Base-by-base conservation (phyloP, 2,329 filamentous ascomycete species). In the Aspergillus sojae region DNA sequence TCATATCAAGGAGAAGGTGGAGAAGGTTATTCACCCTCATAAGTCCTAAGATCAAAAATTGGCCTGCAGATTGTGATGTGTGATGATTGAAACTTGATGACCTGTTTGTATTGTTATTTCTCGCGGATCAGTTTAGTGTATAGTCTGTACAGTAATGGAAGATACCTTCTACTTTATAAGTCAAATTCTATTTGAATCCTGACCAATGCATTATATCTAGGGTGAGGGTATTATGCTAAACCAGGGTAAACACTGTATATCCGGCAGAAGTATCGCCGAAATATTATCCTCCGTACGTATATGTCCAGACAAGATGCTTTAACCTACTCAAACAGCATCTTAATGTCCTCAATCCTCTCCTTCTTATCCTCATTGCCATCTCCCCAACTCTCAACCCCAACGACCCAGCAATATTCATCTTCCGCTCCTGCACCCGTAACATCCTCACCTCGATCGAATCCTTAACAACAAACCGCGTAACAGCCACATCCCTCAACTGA, bases 341-440 rank as follows among this genome's bases (percentile, higher is more conserved):
- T 94, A 68, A 98, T 93, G 79, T 99, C 95, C 77, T 97, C 94
- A 67, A 98, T 94, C 45, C 93, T 85, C 76, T 95, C 91, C 65
- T 93, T 82, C 75, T 89, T 93, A 67, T 97, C 94, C 65, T 97
- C 93, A 60, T 85, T 91, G 88, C 78, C 78, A 88, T 94, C 88
- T 89, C 96, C 83, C 94, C 75, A 91, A 94, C 93, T 88, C 97
- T 96, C 88, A 99, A 94, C 1, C 95, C 95, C 39, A 99, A 81
- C 0, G 92, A 95, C 19, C 91, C 94, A n/a, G 95, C 95, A 80
- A 94, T 96, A 68, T 78, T 73, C 77, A 79, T 98, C 83, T 99
- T 99, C 74, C 94, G 83, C 68, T 98, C 94, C 77, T 99, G 96
- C 39, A 99, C 89, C 77, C 86, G 88, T 68, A 99, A 77, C 93